These are phyloP conservation scores for Cystofilobasidium ferigula DNA, from an alignment of 768 basidiomycete species.

Conservation along the genomic window DNA sequence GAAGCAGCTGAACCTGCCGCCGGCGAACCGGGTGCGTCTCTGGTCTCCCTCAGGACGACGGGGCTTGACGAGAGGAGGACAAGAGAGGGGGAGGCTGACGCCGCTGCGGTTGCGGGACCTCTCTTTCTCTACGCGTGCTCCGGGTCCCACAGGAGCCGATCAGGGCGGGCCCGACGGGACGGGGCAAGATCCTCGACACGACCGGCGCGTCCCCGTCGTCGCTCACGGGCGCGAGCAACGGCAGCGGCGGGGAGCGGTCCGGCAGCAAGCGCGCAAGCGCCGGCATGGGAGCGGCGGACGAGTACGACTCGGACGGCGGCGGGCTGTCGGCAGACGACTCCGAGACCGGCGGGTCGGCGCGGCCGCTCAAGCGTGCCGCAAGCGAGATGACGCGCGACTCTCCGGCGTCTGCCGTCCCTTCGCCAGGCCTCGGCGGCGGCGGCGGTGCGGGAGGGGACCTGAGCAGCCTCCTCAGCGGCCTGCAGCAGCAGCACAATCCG, in stretches of 20 bases:
- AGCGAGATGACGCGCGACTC: not conserved
- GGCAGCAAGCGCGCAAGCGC: not conserved
- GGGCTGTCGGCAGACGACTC: not conserved
- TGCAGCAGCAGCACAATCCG: not conserved
- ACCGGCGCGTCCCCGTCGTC: conserved; percentile 29
- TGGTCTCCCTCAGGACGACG: conserved; percentile 23
- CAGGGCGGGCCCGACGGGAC: conserved; percentile 38
- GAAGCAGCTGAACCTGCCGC: conserved; percentile 40
- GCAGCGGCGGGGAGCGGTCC: conserved; percentile 1
- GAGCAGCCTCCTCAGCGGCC: no score
- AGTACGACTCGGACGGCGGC: not conserved
- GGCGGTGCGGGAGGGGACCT: no score
- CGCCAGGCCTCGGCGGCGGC: no score
- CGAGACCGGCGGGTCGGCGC: not conserved
- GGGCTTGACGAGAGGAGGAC: no score
- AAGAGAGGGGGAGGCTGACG: no score
- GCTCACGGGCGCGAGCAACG: not conserved
- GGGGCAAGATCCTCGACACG: conserved; percentile 37
- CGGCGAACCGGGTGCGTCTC: conserved; percentile 24
- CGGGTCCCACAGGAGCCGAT: conserved; percentile 27
- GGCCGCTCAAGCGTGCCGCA: not conserved
- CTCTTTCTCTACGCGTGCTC: no score
- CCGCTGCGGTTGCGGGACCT: no score
- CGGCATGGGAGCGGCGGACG: not conserved
- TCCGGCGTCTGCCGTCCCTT: no score